A percentile compares a stretch with the other conserved stretches of the same genome.
Evolutionary conservation across 768 basidiomycete genomes (phyloP).

Genomic region (Boletus subparvulus): DNA sequence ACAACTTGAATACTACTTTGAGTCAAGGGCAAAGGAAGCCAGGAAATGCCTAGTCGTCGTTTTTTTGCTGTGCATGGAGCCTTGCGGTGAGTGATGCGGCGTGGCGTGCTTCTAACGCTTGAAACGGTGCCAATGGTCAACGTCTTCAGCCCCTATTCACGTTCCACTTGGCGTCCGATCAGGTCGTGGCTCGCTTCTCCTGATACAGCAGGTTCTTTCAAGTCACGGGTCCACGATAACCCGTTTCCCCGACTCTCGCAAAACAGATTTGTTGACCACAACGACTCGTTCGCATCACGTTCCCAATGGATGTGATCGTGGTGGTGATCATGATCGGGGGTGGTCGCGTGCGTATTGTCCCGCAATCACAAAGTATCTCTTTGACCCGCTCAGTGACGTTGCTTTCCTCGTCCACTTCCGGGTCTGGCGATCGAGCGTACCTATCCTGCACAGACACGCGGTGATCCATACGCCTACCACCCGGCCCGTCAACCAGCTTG

Average conservation of each 20-base stretch:
- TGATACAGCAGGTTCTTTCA: neutral
- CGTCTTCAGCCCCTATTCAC: neutral
- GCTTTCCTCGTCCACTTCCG: neutral
- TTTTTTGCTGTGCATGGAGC: neutral
- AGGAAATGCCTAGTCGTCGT: neutral
- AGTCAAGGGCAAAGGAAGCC: neutral
- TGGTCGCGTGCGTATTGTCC: neutral
- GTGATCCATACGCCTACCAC: neutral
- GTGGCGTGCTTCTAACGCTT: neutral
- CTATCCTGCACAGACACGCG: neutral
- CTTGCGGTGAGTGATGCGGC: neutral
- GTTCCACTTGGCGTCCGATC: neutral
- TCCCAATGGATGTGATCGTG: neutral
- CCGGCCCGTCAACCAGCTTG: neutral
- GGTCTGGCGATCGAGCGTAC: neutral
- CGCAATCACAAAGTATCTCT: neutral
- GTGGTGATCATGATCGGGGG: neutral
- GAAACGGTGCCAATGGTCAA: neutral
- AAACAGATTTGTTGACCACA: neutral
- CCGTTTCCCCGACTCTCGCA: neutral
- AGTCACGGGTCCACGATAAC: neutral
- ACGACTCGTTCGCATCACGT: neutral
- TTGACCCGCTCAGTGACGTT: neutral
- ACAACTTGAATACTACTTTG: no score
- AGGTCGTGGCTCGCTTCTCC: neutral